Evolutionary conservation across 148 eudicot genomes (phyloP).

Genomic region (Amaranthus cruentus): DNA sequence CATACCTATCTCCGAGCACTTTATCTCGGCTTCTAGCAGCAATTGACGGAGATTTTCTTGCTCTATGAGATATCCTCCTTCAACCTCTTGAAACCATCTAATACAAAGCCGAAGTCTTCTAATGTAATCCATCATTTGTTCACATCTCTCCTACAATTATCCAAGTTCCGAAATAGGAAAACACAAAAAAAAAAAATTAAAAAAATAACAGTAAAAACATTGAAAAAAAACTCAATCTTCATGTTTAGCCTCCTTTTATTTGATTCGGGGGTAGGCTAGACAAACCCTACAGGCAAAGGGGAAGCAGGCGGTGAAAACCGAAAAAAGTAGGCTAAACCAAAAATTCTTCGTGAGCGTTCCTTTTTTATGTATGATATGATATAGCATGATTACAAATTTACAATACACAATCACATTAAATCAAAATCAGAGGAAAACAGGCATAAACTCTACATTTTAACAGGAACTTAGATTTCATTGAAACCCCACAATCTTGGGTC

Average conservation of each 20-base stretch:
- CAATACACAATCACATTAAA: not conserved
- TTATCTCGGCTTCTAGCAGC: constrained; percentile 58
- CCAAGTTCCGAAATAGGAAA: constrained; percentile 12
- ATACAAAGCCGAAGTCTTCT: constrained; percentile 74
- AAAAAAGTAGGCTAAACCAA: too few species aligned
- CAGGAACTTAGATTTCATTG: not conserved
- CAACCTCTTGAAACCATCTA: constrained; percentile 86
- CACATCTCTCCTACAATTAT: constrained; percentile 74
- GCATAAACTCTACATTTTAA: not conserved
- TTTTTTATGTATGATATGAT: not conserved
- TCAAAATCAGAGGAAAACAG: not conserved
- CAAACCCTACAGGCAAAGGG: too few species aligned
- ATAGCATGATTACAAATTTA: not conserved
- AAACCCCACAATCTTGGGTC: too few species aligned
- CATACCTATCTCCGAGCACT: constrained; percentile 71
- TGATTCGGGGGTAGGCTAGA: too few species aligned
- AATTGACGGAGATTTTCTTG: constrained; percentile 57
- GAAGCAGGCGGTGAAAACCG: too few species aligned
- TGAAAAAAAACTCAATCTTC: not conserved
- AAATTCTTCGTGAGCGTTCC: not conserved
- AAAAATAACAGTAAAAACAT: not conserved
- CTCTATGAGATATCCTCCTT: constrained; percentile 59
- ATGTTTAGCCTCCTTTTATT: too few species aligned
- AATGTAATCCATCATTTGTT: constrained; percentile 80
- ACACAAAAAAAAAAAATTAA: not conserved